phyloP scores from a whole-genome alignment of 2,329 filamentous ascomycete genomes.

The Fusarium penzigii region DNA sequence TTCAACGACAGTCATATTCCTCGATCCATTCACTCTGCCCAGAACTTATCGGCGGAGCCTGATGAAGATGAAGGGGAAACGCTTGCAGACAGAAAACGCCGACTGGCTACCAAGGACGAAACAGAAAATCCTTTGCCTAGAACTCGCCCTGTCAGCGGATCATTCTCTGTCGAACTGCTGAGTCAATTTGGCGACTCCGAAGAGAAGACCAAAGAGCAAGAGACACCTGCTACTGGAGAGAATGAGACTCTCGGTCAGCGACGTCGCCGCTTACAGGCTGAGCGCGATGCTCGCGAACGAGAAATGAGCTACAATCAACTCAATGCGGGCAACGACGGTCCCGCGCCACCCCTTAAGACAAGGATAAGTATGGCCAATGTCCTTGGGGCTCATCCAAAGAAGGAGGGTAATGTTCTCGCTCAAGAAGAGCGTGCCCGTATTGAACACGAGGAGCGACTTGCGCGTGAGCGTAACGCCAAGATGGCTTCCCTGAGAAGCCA shows the following conservation, averaged over 20 bases:
- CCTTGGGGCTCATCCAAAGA: conserved; percentile 44
- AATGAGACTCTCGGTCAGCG: conserved; percentile 81
- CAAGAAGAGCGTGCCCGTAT: conserved; percentile 43
- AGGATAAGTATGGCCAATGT: conserved; percentile 62
- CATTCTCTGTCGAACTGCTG: conserved; percentile 71
- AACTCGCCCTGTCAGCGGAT: conserved; percentile 60
- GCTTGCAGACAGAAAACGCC: conserved; percentile 63
- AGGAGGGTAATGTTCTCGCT: conserved; percentile 42
- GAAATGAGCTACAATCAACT: conserved; percentile 47
- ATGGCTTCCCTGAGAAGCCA: conserved; percentile 50
- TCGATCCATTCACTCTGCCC: conserved; percentile 21
- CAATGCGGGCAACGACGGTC: conserved; percentile 12
- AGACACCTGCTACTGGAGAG: conserved; percentile 42
- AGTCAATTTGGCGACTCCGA: conserved; percentile 60
- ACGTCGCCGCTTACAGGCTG: conserved; percentile 70
- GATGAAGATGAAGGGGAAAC: conserved; percentile 66
- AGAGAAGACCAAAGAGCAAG: conserved; percentile 41
- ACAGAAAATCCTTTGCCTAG: conserved; percentile 48
- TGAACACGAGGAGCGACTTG: conserved; percentile 43
- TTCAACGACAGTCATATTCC: conserved; percentile 22
- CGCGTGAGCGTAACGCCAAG: conserved; percentile 47
- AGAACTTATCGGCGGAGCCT: conserved; percentile 40
- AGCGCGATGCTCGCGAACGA: conserved; percentile 62
- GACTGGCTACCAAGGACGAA: conserved; percentile 61
- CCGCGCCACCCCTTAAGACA: conserved; percentile 19